These are phyloP conservation scores for Lichenothelia convexa DNA, from an alignment of 495 filamentous ascomycete genomes.

Conservation along the genomic window DNA sequence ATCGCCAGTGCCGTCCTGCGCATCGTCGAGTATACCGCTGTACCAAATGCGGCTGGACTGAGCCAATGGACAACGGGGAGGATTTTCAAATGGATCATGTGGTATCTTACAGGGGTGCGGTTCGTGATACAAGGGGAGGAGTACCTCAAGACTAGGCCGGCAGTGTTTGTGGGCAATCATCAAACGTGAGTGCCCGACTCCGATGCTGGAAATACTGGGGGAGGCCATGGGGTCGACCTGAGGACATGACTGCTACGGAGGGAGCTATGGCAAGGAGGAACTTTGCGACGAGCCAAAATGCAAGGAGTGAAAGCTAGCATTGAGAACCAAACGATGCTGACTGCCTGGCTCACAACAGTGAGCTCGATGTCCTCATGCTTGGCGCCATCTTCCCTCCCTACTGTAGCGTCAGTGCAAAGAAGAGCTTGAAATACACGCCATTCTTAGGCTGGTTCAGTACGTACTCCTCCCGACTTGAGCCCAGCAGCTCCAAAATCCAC, in stretches of 20 bases:
- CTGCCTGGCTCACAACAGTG: conserved; percentile 27
- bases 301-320: conserved; percentile 4
- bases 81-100: conserved; percentile 69
- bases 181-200: conserved; percentile 34
- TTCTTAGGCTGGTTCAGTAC: conserved; percentile 89
- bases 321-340: too few species aligned
- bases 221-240: neutral
- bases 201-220: neutral
- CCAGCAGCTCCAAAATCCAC: too few species aligned
- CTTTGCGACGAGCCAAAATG: too few species aligned
- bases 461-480: conserved; percentile 1
- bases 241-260: neutral
- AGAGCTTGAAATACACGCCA: conserved; percentile 57
- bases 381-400: conserved; percentile 74
- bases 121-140: conserved; percentile 60
- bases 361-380: conserved; percentile 85
- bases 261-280: neutral
- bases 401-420: conserved; percentile 88
- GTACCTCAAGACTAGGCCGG: conserved; percentile 50
- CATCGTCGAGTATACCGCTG: conserved; percentile 34
- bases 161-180: conserved; percentile 85
- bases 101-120: conserved; percentile 51
- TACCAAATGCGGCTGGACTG: conserved; percentile 30
- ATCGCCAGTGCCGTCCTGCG: conserved; percentile 54
- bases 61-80: conserved; percentile 75